A percentile compares a stretch with the other conserved stretches of the same genome.
Conservation (phyloP, 495 filamentous ascomycete genomes). For the Jackrogersella minutella region DNA sequence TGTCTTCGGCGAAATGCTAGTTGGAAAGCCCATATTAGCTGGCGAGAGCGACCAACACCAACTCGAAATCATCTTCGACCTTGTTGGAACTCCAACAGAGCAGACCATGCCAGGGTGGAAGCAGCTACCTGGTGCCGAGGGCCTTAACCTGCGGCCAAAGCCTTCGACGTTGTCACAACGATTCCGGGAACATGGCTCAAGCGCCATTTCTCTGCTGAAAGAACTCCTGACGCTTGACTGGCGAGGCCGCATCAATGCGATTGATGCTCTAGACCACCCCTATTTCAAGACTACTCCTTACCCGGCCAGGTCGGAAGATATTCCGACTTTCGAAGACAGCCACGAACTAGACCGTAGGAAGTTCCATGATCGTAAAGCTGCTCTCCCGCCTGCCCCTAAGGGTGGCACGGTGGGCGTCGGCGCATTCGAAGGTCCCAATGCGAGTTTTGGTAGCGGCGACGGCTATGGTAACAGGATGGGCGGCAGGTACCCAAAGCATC, state of each 20-base stretch:
- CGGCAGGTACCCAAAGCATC: constrained; percentile 49
- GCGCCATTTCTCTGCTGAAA: constrained; percentile 78
- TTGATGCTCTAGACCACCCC: constrained; percentile 90
- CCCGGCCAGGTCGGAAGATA: constrained; percentile 81
- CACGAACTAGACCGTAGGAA: constrained; percentile 94
- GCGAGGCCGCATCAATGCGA: constrained; percentile 86
- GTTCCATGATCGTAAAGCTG: constrained; percentile 79
- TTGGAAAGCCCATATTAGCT: constrained; percentile 88
- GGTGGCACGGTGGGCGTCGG: constrained; percentile 85
- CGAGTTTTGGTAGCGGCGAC: constrained; percentile 55
- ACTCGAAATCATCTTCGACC: constrained; percentile 86
- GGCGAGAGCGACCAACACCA: constrained; percentile 91
- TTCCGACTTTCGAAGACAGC: constrained; percentile 90
- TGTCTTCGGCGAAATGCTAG: constrained; percentile 98
- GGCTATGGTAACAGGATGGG: constrained; percentile 56
- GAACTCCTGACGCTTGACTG: constrained; percentile 91
- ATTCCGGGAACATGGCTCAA: constrained; percentile 74
- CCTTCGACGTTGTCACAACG: constrained; percentile 71
- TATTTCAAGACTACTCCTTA: constrained; percentile 83
- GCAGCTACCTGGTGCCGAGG: constrained; percentile 80
- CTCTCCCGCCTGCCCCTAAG: constrained; percentile 86
- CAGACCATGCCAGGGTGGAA: constrained; percentile 94
- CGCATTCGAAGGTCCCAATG: constrained; percentile 63
- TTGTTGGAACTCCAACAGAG: constrained; percentile 91
- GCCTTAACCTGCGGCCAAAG: constrained; percentile 68